Evolutionary conservation across 805 yeast genomes (phyloP).

Genomic region (Jamesozyma jinghongensis): DNA sequence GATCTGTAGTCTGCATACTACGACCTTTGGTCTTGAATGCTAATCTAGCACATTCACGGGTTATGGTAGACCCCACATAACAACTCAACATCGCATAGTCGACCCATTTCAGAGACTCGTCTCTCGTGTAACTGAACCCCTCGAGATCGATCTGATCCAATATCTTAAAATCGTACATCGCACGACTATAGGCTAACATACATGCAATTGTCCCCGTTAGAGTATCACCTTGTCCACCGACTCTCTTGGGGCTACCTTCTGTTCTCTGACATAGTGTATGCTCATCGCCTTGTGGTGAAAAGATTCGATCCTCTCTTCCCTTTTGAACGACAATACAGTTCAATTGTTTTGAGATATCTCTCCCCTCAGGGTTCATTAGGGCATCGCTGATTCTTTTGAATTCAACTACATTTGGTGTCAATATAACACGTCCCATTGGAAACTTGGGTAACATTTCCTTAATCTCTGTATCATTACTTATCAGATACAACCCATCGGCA

Average conservation of each 20-base stretch:
- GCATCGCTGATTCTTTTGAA: conserved; percentile 58
- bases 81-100: conserved; percentile 44
- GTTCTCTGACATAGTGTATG: conserved; percentile 35
- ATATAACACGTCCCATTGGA: conserved; percentile 50
- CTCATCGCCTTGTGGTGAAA: conserved; percentile 37
- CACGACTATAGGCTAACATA: conserved; percentile 67
- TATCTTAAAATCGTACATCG: conserved; percentile 45
- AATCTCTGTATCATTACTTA: conserved; percentile 34
- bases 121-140: not conserved
- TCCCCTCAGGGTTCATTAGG: conserved; percentile 28
- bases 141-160: conserved; percentile 15
- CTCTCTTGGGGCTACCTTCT: conserved; percentile 67
- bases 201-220: conserved; percentile 80
- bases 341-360: conserved; percentile 17
- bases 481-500: conserved; percentile 76
- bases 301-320: conserved; percentile 55
- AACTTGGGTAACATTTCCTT: conserved; percentile 34
- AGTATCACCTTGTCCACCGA: conserved; percentile 97
- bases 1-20: conserved; percentile 77
- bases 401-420: conserved; percentile 89
- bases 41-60: conserved; percentile 51
- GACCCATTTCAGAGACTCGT: conserved; percentile 23
- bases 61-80: conserved; percentile 61
- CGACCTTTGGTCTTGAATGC: conserved; percentile 64
- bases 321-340: conserved; percentile 45